Percentiles rank a stretch among this genome's conserved stretches.
Evolutionary conservation across 2,329 filamentous ascomycete species (phyloP).

Genomic region (Hymenoscyphus fraxineus): DNA sequence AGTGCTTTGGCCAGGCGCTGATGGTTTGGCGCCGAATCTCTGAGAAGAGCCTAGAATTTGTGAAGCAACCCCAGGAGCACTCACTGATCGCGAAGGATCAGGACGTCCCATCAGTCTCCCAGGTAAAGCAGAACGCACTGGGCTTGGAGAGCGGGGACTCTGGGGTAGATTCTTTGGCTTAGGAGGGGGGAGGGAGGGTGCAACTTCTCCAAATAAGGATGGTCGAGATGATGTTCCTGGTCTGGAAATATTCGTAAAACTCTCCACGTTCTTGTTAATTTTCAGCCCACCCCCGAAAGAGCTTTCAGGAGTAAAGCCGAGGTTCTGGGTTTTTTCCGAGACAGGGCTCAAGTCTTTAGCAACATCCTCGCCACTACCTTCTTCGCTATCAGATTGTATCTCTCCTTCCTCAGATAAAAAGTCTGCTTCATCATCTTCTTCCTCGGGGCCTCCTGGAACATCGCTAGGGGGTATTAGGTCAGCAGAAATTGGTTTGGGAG

Average conservation of each 20-base stretch:
- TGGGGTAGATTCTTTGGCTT: conserved; percentile 37
- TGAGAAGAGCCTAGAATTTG: conserved; percentile 44
- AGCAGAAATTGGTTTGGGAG: conserved; percentile 19
- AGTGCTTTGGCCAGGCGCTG: conserved; percentile 27
- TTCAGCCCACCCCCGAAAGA: conserved; percentile 50
- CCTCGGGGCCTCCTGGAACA: conserved; percentile 33
- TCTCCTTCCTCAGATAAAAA: conserved; percentile 36
- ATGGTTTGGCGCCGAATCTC: conserved; percentile 48
- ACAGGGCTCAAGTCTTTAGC: conserved; percentile 59
- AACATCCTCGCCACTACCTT: conserved; percentile 56
- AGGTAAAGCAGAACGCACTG: conserved; percentile 57
- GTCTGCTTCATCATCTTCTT: conserved; percentile 32
- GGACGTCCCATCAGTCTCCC: conserved; percentile 45
- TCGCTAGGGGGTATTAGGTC: conserved; percentile 28
- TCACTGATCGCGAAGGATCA: conserved; percentile 55
- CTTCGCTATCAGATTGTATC: conserved; percentile 40
- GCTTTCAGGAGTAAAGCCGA: conserved; percentile 53
- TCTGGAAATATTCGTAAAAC: conserved; percentile 45
- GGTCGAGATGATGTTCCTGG: conserved; percentile 39
- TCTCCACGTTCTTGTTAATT: conserved; percentile 39
- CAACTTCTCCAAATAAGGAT: conserved; percentile 53
- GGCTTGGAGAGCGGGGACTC: conserved; percentile 71
- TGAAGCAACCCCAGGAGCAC: conserved; percentile 56
- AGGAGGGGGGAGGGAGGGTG: conserved; percentile 51
- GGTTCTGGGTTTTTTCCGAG: conserved; percentile 43